Base-by-base conservation (phyloP, 179 eudicot genomes). In the Drosera spatulata region DNA sequence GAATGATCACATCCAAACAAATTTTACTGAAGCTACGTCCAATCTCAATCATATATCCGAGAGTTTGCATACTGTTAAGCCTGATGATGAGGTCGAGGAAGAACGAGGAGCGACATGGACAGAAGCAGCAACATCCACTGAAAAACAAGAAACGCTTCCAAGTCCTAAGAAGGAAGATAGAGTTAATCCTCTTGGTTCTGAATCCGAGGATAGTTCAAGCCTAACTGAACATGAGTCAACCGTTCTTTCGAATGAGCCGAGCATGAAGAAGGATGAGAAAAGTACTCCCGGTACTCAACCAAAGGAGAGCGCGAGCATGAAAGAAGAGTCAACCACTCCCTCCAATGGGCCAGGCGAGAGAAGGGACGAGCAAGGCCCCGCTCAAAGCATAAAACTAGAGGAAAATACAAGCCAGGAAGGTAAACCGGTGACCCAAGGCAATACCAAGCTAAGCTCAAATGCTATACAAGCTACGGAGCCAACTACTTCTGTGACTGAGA, bases 21-120 rank as follows among this genome's bases (percentile, higher is more conserved):
- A 22, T 1, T 22, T 22, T 22, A 22, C 33, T 1, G 33, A 22
- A 22, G 85, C 88, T 39, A 73, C 67, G n/a, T 64, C 69, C 9
- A 73, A 71, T 55, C 72, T 85, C 2, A 81, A 72, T 62, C 73
- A 78, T 56, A 64, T 87, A 50, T 77, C 91, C 1, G 75, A 76
- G 14, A 83, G 75, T 33, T 59, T 77, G 33, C 71, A 63, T 33
- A 75, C 56, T 43, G 80, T 75, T 49, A 75, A 73, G 63, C 75
- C 80, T 12, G 86, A 83, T 64, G 86, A 81, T 57, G 86, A 83
- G 55, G 51, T 13, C 5, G 70, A 81, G 58, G 60, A 62, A 58
- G 55, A 75, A 65, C 68, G 61, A 48, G 66, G 49, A 22, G 33
- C 33, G 33, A 22, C 33, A 22, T 22, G 33, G 33, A 22, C 33